Base-by-base conservation (phyloP, 306 rosid genomes). In the Cicer pinnatifidum region DNA sequence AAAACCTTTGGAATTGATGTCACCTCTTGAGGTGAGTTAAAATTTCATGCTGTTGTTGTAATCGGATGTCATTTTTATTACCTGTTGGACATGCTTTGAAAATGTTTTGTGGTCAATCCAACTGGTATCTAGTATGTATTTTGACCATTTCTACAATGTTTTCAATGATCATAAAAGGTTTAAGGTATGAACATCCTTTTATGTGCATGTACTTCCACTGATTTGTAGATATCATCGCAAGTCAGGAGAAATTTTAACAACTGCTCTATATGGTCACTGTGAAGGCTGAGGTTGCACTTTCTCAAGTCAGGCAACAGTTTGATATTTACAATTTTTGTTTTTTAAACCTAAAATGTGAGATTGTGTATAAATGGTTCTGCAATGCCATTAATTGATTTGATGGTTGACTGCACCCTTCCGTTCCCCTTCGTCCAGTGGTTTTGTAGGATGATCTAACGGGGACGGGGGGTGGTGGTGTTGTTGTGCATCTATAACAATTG, bases 1-100 rank as follows among this genome's bases (percentile, higher is more conserved):
- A 79, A 94, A 94, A 82, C 99, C 99, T 63, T 69, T 89, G 72
- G 99, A 94, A 50, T 83, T 94, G 80, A 94, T 94, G 99, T 88
- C 99, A 23, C 97, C 99, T 9, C 73, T 91, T 57, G 99, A 94
- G 99, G 99, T 94, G 90, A 84, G 86, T 73, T 81, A 23, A 57
- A 53, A 81, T 53, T 51, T 70, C 68, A 54, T 63, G 67, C 63
- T 35, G 41, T 45, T 40, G 48, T 43, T 80, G 51, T 50, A 63
- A 62, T 73, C 52, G 35, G 60, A 41, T 77, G 63, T 38, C 71
- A 72, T 77, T 81, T 75, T 54, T 62, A 40, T 80, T 58, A 68
- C 62, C 69, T 66, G 78, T 75, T 77, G 59, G 64, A 60, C 74
- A 53, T 73, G 86, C 75, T 69, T 10, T 72, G 76, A 62, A 57